Evolutionary conservation across 306 rosid species (phyloP), one percentile per base, ranked within the genome.

Genomic region (Rosa lucieae): DNA sequence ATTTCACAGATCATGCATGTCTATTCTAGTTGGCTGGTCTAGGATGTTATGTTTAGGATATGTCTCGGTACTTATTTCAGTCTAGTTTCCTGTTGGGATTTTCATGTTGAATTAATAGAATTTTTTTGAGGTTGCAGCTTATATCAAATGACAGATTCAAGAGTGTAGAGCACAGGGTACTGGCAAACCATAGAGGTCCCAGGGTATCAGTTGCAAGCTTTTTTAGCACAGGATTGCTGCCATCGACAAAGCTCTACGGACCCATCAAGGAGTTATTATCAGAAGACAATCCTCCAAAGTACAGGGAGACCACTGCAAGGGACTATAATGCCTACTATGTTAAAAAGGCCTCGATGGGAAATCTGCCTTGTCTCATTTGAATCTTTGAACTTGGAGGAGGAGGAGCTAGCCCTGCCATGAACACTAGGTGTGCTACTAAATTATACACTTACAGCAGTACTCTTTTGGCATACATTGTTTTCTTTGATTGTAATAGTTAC

Each of bases 141-240:
- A 14, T 72, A 70, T 59, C 91, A 18, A 89, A 89, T 48, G 93
- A 84, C 39, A 84, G 49, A 72, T 87, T 89, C 81, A 84, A 71
- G 76, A 84, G 87, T 23, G 68, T 77, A 47, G 85, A 84, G 40
- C 85, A 84, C 49, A 77, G 82, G 56, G 82, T 78, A 21, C 18
- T 84, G 51, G 85, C 85, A 13, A 77, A 75, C 55, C 58, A 0
- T 67, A 37, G 12, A 21, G 84, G 68, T 52, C 79, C 79, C 2
- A 51, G 82, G 35, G 10, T 72, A 72, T 72, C 65, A 0, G 44
- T 72, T 26, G 75, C 75, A 0, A 3, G 23, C 42, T 48, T 72
- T n/a, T 72, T 72, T n/a, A 26, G 1, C 42, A 72, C 61, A 49
- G 75, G 75, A 3, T 0, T 72, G 42, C 55, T 15, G 29, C 44